A percentile compares a stretch with the other conserved stretches of the same genome.
Evolutionary conservation across 2,329 filamentous ascomycete genomes (phyloP).

Genomic region (Cucurbitaria berberidis): DNA sequence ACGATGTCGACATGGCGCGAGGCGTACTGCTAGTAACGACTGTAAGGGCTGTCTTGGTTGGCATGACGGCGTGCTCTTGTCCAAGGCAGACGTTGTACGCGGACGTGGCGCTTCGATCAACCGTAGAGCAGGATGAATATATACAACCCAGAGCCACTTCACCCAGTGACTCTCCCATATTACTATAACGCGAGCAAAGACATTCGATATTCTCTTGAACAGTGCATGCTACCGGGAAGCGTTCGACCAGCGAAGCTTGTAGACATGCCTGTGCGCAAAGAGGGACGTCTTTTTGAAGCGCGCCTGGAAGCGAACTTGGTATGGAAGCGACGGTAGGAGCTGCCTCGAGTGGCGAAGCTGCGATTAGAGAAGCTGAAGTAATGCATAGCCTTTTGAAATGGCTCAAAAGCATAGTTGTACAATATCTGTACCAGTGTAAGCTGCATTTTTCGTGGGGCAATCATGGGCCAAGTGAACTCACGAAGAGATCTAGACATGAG

Average conservation of each 20-base stretch:
- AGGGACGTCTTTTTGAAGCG: constrained; percentile 41
- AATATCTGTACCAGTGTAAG: constrained; percentile 39
- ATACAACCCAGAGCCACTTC: constrained; percentile 49
- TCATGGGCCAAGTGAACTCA: constrained; percentile 30
- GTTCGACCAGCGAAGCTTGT: constrained; percentile 37
- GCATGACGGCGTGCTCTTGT: constrained; percentile 41
- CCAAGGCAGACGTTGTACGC: constrained; percentile 48
- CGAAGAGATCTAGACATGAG: constrained; percentile 44
- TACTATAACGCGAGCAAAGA: constrained; percentile 49
- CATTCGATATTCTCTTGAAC: constrained; percentile 39
- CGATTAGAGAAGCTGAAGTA: constrained; percentile 43
- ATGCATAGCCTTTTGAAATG: constrained; percentile 47
- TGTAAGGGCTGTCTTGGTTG: constrained; percentile 46
- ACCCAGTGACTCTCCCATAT: constrained; percentile 43
- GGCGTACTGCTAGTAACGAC: constrained; percentile 32
- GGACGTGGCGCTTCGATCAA: constrained; percentile 30
- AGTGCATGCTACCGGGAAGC: constrained; percentile 46
- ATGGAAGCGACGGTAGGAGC: constrained; percentile 29
- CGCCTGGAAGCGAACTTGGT: constrained; percentile 31
- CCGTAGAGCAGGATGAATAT: constrained; percentile 40
- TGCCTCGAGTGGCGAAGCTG: constrained; percentile 38
- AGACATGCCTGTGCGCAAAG: constrained; percentile 48
- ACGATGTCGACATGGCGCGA: constrained; percentile 20
- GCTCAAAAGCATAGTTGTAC: constrained; percentile 50
- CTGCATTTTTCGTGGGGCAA: constrained; percentile 29